These are phyloP conservation scores for Cyclostephanos tholiformis DNA, from an alignment of 108 stramenopile species.

Conservation along the genomic window DNA sequence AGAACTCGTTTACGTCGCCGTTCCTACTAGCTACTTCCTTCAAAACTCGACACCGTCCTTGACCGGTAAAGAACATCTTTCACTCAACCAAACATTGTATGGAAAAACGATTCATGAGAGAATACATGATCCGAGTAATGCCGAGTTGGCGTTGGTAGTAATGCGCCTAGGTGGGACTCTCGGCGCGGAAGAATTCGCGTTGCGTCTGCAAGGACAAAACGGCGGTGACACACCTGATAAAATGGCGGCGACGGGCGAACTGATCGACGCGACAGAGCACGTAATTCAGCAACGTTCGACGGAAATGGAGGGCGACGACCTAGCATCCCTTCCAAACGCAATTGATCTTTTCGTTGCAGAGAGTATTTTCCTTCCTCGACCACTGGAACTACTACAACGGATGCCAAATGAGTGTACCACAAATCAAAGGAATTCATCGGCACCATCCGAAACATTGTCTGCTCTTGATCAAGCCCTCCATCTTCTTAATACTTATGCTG, in stretches of 20 bases:
- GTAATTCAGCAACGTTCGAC: slow-evolving; percentile 6
- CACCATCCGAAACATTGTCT: slow-evolving; percentile 15
- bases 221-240: not conserved
- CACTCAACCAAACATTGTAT: slow-evolving; percentile 22
- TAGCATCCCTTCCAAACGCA: slow-evolving; percentile 19
- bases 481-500: slow-evolving; percentile 21
- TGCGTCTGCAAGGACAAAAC: slow-evolving; percentile 5
- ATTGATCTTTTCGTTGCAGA: slow-evolving; percentile 50
- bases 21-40: slow-evolving; percentile 55
- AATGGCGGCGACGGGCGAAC: slow-evolving; percentile 22
- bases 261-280: slow-evolving; percentile 34
- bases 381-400: slow-evolving; percentile 21
- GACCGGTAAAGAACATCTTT: not conserved
- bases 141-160: slow-evolving; percentile 51
- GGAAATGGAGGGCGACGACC: slow-evolving; percentile 1
- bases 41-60: slow-evolving; percentile 6
- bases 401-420: not conserved
- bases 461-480: slow-evolving; percentile 42
- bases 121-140: slow-evolving; percentile 41
- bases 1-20: slow-evolving; percentile 63
- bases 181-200: slow-evolving; percentile 38
- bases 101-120: slow-evolving; percentile 52
- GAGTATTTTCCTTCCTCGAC: slow-evolving; percentile 49
- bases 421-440: not conserved
- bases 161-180: slow-evolving; percentile 45